phyloP scores from a whole-genome alignment of 371 early-diverging fungal genomes.

The Cokeromyces recurvatus region DNA sequence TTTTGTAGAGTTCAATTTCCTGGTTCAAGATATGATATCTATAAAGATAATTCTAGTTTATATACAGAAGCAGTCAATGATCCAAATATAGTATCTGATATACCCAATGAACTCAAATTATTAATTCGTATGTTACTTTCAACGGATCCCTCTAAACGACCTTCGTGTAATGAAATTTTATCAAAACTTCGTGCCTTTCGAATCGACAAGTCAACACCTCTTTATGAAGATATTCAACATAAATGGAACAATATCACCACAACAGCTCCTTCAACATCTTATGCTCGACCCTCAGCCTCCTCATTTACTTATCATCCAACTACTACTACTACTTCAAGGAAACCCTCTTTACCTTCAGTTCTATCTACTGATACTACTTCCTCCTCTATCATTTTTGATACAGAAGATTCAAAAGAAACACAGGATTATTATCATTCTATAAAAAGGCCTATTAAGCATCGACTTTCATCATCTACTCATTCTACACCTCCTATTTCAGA shows the following conservation, averaged over 20 bases:
- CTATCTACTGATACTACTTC: no score
- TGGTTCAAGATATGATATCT: conserved; percentile 25
- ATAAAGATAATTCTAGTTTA: conserved; percentile 7
- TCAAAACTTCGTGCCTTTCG: conserved; percentile 19
- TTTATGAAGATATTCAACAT: conserved; percentile 6
- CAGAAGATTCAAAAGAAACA: no score
- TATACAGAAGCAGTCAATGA: conserved; percentile 10
- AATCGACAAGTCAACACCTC: neutral
- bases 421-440: no score
- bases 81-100: conserved; percentile 22
- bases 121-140: conserved; percentile 58
- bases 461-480: no score
- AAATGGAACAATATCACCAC: conserved; percentile 3
- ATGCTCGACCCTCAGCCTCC: no score
- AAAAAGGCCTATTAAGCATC: no score
- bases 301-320: no score
- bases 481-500: no score
- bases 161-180: conserved; percentile 61
- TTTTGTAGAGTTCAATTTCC: conserved; percentile 28
- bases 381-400: no score
- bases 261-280: neutral
- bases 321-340: neutral
- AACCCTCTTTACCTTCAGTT: neutral
- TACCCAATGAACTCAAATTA: conserved; percentile 56
- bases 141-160: conserved; percentile 56